Evolutionary conservation across 805 yeast species (phyloP).

Genomic region (Metschnikowia proteae): DNA sequence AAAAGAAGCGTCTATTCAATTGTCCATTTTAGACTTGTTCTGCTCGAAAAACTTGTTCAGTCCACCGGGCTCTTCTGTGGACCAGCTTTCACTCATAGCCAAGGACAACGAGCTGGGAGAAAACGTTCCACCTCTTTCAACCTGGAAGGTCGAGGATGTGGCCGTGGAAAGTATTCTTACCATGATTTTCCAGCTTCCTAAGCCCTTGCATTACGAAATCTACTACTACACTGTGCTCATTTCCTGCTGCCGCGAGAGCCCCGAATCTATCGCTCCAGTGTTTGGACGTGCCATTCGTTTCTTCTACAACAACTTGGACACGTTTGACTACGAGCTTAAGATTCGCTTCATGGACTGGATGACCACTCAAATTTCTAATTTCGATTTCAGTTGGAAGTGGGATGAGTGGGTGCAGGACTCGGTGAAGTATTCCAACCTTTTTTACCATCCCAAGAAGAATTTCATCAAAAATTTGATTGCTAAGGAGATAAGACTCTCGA

Average conservation of each 20-base stretch:
- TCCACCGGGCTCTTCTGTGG: constrained; percentile 71
- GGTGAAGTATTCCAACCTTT: constrained; percentile 37
- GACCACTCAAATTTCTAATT: constrained; percentile 87
- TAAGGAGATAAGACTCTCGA: constrained; percentile 82
- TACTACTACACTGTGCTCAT: constrained; percentile 83
- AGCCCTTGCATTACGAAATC: constrained; percentile 59
- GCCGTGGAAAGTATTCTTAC: constrained; percentile 79
- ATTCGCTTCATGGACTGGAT: constrained; percentile 84
- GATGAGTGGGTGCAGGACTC: constrained; percentile 80
- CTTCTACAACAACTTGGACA: constrained; percentile 63
- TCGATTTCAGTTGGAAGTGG: constrained; percentile 98
- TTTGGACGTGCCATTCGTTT: constrained; percentile 85
- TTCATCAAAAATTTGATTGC: constrained; percentile 76
- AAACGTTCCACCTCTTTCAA: constrained; percentile 48
- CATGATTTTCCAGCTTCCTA: constrained; percentile 72
- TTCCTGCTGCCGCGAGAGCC: constrained; percentile 77
- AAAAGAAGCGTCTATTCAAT: constrained; percentile 78
- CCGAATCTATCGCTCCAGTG: constrained; percentile 81
- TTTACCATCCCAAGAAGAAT: constrained; percentile 67
- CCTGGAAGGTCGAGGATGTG: constrained; percentile 90
- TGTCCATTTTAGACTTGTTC: constrained; percentile 67
- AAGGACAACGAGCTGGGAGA: constrained; percentile 42
- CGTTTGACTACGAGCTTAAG: constrained; percentile 69
- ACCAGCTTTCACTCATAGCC: constrained; percentile 47
- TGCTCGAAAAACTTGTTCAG: constrained; percentile 54